Evolutionary conservation across 257 asterid genomes (phyloP), one percentile per base, ranked within the genome.

Genomic region (Solanum chilense): DNA sequence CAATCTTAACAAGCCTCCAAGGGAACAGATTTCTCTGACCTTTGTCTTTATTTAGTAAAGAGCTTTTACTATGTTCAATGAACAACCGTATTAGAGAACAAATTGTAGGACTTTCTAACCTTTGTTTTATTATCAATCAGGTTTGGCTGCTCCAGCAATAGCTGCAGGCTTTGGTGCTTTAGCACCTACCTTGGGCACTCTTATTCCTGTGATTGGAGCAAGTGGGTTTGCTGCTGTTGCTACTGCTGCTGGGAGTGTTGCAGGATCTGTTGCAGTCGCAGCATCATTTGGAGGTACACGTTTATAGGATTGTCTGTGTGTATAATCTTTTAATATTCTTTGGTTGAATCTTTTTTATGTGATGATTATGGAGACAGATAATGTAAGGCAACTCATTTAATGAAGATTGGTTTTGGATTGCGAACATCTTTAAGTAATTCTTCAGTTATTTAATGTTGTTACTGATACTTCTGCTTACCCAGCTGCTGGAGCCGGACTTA

Each of bases 401-500:
- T 49, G 29, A 49, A 81, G 29, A 29, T 20, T 81, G 69, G 68
- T 12, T 6, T 49, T 81, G 45, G 45, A 31, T 29, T 81, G 12
- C 49, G 70, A 81, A 49, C 69, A 81, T 64, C 76, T 74, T 87
- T 71, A 47, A 81, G 69, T 49, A 27, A 31, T 81, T 81, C 31
- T 49, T 11, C 21, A 16, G 71, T 49, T 31, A 15, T 73, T 56
- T 74, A 15, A 71, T 73, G 39, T 41, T 82, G 81, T 82, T 81
- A 74, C 83, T 73, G 82, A 86, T 84, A 86, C 81, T 84, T 87
- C 87, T 58, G 25, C 41, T 86, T 77, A 44, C 83, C 62, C 91
- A 97, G 99, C 98, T 90, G 99, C 99, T 90, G 99, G 99, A 92
- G 99, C 99, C 86, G 99, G 99, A 86, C 99, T 97, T 90, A 93